phyloP scores from a whole-genome alignment of 2,329 filamentous ascomycete species.

The Neospermospora avenae region DNA sequence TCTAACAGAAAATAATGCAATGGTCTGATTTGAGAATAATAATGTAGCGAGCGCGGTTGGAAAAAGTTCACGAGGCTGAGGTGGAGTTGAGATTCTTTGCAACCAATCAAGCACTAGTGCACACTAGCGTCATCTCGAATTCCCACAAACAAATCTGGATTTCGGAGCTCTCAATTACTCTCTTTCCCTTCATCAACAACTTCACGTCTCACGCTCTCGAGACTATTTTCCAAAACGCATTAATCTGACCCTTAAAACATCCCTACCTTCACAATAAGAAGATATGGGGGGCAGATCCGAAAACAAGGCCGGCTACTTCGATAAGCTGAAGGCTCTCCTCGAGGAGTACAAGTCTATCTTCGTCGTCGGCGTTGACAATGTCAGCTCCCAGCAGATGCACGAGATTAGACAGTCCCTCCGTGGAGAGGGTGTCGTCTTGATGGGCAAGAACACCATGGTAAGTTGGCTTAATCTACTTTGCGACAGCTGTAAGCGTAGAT shows the following conservation, averaged over 20 bases:
- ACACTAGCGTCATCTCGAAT: not conserved
- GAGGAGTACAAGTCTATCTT: slow-evolving; percentile 97
- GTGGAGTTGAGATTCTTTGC: not conserved
- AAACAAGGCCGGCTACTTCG: slow-evolving; percentile 97
- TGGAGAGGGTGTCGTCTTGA: slow-evolving; percentile 89
- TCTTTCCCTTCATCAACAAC: slow-evolving; percentile 2
- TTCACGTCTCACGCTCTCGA: slow-evolving; percentile 19
- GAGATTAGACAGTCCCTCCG: slow-evolving; percentile 94
- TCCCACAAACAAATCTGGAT: slow-evolving; percentile 8
- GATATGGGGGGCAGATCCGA: slow-evolving; percentile 97
- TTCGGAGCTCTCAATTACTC: not conserved
- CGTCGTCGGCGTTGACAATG: slow-evolving; percentile 98
- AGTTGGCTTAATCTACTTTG: not conserved
- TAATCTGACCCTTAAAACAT: slow-evolving; percentile 83
- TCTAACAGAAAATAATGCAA: no score
- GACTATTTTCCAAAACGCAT: slow-evolving; percentile 23
- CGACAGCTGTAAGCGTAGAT: not conserved
- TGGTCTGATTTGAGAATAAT: no score
- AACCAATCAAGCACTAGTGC: not conserved
- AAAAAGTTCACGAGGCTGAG: slow-evolving; percentile 9
- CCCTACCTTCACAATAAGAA: slow-evolving; percentile 93
- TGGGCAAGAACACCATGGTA: slow-evolving; percentile 99
- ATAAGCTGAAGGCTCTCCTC: slow-evolving; percentile 97
- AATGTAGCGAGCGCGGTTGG: not conserved
- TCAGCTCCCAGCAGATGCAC: slow-evolving; percentile 99